Evolutionary conservation across 305 asterid species (phyloP), one percentile per base, ranked within the genome.

Genomic region (Caryopteris hybrid): DNA sequence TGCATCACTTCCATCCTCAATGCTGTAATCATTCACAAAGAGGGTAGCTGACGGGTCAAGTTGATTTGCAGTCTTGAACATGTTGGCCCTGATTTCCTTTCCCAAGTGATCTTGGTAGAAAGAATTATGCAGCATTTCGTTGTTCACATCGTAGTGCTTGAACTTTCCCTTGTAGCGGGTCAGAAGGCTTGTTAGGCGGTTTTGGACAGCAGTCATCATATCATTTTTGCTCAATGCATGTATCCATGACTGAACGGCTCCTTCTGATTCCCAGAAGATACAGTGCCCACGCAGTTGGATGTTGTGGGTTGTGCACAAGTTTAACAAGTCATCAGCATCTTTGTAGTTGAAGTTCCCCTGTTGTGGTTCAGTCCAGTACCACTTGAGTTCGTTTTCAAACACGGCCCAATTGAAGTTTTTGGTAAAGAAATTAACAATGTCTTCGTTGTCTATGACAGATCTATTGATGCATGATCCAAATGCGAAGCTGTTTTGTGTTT

Each of bases 181-280:
- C 31, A 93, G 79, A 3, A 93, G 97, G 11, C 81, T 79, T 0
- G 82, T 83, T 0, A 90, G 66, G 48, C 89, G 97, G 81, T 70
- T 78, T 65, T 85, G 81, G 53, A 93, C 87, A 4, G 96, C 96
- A 58, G 73, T 61, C 79, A 58, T 47, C 70, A 88, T 66, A 70
- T 88, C 95, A 7, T 23, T 67, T 59, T 83, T 79, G 79, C 70
- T 78, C 69, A 93, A 64, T 52, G 81, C 66, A 6, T 75, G 89
- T 59, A 93, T 48, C 99, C 99, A 93, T 43, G 81, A 59, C 65
- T 89, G 99, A 33, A 93, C 91, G 0, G 85, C 54, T 85, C 90
- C 7, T 83, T 96, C 69, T n/a, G n/a, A n/a, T n/a, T 87, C 99
- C 99, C 99, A 93, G 84, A 93, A 93, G 75, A 93, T 90, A 61